A percentile compares a stretch with the other conserved stretches of the same genome.
Evolutionary conservation across 306 rosid genomes (phyloP).

Genomic region (Acacia acuminata): DNA sequence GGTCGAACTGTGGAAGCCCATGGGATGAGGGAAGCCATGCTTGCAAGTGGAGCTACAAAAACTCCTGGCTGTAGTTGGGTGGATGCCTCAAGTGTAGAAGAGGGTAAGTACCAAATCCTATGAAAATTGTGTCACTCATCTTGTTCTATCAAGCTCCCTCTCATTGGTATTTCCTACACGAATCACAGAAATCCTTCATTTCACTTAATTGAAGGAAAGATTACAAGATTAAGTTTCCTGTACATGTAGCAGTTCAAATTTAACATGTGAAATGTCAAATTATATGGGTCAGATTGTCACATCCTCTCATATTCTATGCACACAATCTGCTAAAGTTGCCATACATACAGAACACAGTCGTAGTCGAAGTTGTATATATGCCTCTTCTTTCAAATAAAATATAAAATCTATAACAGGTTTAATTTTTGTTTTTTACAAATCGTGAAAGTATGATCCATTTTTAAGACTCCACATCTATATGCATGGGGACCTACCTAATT

Average conservation of each 20-base stretch:
- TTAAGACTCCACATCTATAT: background rate
- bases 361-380: background rate
- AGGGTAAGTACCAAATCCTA: background rate
- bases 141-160: background rate
- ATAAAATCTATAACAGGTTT: background rate
- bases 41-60: conserved; percentile 49
- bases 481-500: background rate
- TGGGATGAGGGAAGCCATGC: conserved; percentile 48
- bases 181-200: background rate
- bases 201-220: background rate
- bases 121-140: background rate
- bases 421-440: background rate
- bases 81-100: conserved; percentile 32
- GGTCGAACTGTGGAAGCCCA: conserved; percentile 53
- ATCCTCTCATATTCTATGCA: background rate
- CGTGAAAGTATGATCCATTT: background rate
- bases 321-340: background rate
- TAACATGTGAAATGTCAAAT: background rate
- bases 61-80: conserved; percentile 56
- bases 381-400: background rate
- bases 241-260: background rate
- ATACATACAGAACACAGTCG: background rate
- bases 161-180: background rate
- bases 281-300: background rate
- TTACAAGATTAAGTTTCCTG: background rate